Conservation (phyloP, 2,329 filamentous ascomycete genomes). For the Calonectria crousiana region DNA sequence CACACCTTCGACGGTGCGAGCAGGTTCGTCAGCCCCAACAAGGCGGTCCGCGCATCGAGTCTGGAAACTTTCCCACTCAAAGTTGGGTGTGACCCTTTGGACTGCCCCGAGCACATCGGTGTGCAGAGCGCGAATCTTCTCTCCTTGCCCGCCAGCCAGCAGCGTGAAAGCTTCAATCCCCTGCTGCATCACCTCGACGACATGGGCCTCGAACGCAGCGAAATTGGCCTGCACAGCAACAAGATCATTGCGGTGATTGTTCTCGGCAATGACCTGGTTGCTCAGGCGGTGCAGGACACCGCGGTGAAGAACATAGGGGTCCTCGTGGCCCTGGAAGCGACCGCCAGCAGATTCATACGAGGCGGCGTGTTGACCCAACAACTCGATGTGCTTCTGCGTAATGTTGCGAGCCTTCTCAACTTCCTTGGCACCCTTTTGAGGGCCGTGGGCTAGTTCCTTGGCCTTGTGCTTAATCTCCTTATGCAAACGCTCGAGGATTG, state of each 20-base stretch:
- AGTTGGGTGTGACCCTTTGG: conserved; percentile 83
- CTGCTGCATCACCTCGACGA: conserved; percentile 85
- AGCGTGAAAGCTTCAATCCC: conserved; percentile 87
- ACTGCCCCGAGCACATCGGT: conserved; percentile 83
- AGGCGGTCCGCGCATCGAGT: conserved; percentile 78
- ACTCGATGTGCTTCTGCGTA: conserved; percentile 96
- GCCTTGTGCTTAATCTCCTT: conserved; percentile 97
- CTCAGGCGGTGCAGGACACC: conserved; percentile 86
- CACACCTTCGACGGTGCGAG: conserved; percentile 80
- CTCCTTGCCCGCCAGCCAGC: conserved; percentile 82
- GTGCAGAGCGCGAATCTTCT: conserved; percentile 85
- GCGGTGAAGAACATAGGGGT: conserved; percentile 89
- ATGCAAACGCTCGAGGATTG: conserved; percentile 90
- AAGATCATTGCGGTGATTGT: conserved; percentile 94
- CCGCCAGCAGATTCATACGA: conserved; percentile 81
- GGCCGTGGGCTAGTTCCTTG: conserved; percentile 87
- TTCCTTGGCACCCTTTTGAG: conserved; percentile 86
- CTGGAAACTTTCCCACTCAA: conserved; percentile 92
- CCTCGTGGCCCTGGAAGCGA: conserved; percentile 77
- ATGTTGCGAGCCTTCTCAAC: conserved; percentile 88
- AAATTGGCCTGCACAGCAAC: conserved; percentile 94
- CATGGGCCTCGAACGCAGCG: conserved; percentile 85
- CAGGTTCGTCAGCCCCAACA: conserved; percentile 80
- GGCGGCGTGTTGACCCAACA: conserved; percentile 88
- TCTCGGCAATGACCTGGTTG: conserved; percentile 94